Evolutionary conservation across 805 yeast genomes (phyloP).

Genomic region (Wickerhamiella sorbophila): DNA sequence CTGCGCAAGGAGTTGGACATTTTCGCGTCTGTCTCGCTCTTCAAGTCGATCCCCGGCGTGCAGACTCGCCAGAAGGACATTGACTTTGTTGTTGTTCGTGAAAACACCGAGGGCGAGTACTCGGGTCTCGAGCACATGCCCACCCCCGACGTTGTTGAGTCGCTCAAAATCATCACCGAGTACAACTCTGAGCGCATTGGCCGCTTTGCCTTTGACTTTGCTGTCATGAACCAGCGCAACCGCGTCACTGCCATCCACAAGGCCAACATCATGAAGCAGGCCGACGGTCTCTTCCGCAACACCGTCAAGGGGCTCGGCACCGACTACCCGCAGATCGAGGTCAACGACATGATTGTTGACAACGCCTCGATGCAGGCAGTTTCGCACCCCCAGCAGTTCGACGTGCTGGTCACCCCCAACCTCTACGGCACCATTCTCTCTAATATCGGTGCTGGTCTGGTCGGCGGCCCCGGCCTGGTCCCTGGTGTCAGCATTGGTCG

Average conservation of each 20-base stretch:
- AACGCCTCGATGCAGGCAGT: conserved; percentile 99
- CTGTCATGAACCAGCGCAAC: conserved; percentile 80
- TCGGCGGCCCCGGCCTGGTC: conserved; percentile 97
- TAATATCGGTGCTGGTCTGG: conserved; percentile 93
- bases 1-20: conserved; percentile 92
- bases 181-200: conserved; percentile 94
- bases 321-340: conserved; percentile 67
- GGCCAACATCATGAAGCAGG: conserved; percentile 97
- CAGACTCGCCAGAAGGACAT: conserved; percentile 76
- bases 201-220: conserved; percentile 92
- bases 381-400: conserved; percentile 94
- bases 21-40: conserved; percentile 86
- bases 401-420: conserved; percentile 95
- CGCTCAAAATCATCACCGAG: conserved; percentile 86
- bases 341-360: conserved; percentile 91
- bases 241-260: conserved; percentile 94
- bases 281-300: conserved; percentile 94
- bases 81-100: conserved; percentile 91
- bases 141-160: conserved; percentile 95
- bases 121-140: conserved; percentile 97
- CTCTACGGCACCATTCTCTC: conserved; percentile 95
- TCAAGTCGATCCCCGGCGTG: conserved; percentile 89
- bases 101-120: conserved; percentile 98
- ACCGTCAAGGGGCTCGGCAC: conserved; percentile 80
- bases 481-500: conserved; percentile 98